These are phyloP conservation scores for Xylariomycetidae sp. DNA, from an alignment of 2,329 filamentous ascomycete species.

Conservation along the genomic window DNA sequence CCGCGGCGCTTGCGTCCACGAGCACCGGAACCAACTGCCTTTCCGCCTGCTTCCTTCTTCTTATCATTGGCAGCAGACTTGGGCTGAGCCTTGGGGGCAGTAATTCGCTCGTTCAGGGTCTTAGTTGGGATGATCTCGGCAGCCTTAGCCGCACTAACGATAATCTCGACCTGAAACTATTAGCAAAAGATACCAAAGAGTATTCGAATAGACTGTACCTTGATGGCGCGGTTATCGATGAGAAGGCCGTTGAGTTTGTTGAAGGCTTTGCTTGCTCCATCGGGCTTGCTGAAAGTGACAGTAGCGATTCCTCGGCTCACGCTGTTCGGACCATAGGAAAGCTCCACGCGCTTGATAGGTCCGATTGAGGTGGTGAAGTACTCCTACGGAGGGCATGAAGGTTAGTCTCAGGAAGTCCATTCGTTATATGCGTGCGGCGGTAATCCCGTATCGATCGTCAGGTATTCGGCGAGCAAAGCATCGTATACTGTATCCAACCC, in stretches of 20 bases:
- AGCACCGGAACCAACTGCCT: constrained; percentile 36
- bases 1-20: constrained; percentile 48
- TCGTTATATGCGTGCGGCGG: constrained; percentile 25
- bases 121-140: constrained; percentile 62
- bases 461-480: constrained; percentile 12
- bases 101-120: constrained; percentile 78
- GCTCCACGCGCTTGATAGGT: constrained; percentile 82
- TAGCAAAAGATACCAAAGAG: not conserved
- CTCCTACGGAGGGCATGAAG: constrained; percentile 70
- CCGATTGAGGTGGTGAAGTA: constrained; percentile 89
- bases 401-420: constrained; percentile 59
- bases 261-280: constrained; percentile 80
- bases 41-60: constrained; percentile 48
- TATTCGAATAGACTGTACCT: constrained; percentile 50
- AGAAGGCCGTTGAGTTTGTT: constrained; percentile 81
- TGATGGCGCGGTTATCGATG: constrained; percentile 86
- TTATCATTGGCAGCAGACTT: constrained; percentile 79
- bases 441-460: constrained; percentile 22
- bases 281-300: constrained; percentile 76
- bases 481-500: constrained; percentile 17
- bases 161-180: constrained; percentile 71
- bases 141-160: constrained; percentile 72
- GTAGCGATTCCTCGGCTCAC: constrained; percentile 89
- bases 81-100: constrained; percentile 67
- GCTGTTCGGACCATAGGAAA: constrained; percentile 90